Base-by-base conservation (phyloP, 2,329 filamentous ascomycete genomes). In the Dactylellina drechsleri region DNA sequence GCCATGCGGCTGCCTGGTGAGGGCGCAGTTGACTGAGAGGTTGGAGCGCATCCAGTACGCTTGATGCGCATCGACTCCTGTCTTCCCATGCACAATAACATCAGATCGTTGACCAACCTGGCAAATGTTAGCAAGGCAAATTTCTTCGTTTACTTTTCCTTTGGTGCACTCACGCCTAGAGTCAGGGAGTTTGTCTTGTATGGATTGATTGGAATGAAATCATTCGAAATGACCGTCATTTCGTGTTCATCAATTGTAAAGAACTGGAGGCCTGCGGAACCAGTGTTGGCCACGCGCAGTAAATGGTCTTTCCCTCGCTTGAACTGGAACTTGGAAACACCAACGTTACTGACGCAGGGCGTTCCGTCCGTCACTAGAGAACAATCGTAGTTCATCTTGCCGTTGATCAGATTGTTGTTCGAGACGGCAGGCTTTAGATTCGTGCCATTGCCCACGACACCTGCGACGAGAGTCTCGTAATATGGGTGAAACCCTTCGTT, bases 121-220 rank as follows among this genome's bases (percentile, higher is more conserved):
- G 4, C 23, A 23, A 23, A 23, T 23, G 23, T 43, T 16, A n/a
- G 23, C 13, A 61, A 84, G 81, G 41, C 81, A 52, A 82, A 12
- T 43, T 12, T 12, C 40, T 12, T 43, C 40, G 40, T 43, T 43
- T n/a, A 12, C n/a, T 43, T 12, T 12, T 12, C 12, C 40, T 43
- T 43, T 12, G 40, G n/a, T 43, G 82, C 80, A n/a, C 84, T 84
- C 76, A 85, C 84, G 5, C 81, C 82, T 53, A 86, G 78, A 26
- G 82, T 81, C 2, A 88, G 58, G 18, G 81, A 36, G 13, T 58
- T 36, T n/a, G 20, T 16, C 3, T 7, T 80, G 73, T 85, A 90
- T 0, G 88, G 87, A 23, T 82, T 78, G 23, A 90, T 83, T 1
- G 87, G 86, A 0, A 89, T 86, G 2, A 89, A 81, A 72, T 89